Evolutionary conservation across 2,329 filamentous ascomycete genomes (phyloP), one percentile per base, ranked within the genome.

Genomic region (Fusarium sp.): DNA sequence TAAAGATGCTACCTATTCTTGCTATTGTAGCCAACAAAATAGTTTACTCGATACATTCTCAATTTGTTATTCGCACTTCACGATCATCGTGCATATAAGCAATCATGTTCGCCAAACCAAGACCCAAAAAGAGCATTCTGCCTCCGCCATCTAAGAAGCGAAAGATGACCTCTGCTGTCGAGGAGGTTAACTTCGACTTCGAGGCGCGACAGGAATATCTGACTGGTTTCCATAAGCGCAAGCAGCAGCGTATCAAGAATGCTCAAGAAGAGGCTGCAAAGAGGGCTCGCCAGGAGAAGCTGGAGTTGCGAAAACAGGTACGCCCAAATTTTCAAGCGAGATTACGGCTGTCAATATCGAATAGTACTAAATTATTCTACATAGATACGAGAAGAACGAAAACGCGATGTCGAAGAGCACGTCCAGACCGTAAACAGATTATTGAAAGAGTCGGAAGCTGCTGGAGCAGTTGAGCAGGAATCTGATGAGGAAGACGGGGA

Each of bases 211-310:
- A 93, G 74, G 95, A 98, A 79, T 99, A 94, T 81, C 87, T 99
- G 66, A 98, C 95, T 0, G 96, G 96, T 6, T 99, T 99, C 84
- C 95, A 96, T 86, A 99, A 98, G 87, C 92, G 96, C 82, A 98
- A 98, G 83, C 85, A 93, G 60, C 93, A 94, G 81, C 90, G 96
- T 42, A 91, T 92, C 75, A 97, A 97, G 85, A 87, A 92, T 82
- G 96, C 96, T 4, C 93, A 96, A 80, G 94, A 96, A 75, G 87
- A 93, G 76, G 94, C 94, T 8, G 91, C 90, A 51, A 92, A 94
- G 82, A 91, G 89, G 80, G 94, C 92, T 54, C 90, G 92, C 56
- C 90, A 95, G 79, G 95, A 98, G 81, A 93, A 89, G 80, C 88
- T 95, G 65, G 85, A 89, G 66, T 86, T 92, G 64, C 88, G 96